These are phyloP conservation scores for Lyophyllum decastes DNA, from an alignment of 768 basidiomycete species.

Conservation along the genomic window DNA sequence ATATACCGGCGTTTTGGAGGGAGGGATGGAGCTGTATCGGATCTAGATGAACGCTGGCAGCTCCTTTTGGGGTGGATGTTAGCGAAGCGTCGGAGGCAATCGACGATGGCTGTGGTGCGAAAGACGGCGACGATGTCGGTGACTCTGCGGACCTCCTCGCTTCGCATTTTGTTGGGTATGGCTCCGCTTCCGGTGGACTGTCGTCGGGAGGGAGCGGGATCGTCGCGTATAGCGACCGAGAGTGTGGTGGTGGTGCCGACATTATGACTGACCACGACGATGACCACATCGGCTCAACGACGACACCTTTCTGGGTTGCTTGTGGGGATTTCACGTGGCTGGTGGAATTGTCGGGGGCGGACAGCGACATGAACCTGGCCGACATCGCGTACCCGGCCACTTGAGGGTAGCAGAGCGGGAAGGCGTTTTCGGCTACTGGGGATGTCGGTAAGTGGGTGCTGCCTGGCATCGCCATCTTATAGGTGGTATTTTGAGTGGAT, in stretches of 20 bases:
- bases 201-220: neutral
- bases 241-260: neutral
- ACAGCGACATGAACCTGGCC: neutral
- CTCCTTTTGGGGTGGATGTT: neutral
- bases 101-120: neutral
- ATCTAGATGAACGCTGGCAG: neutral
- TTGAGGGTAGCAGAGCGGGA: neutral
- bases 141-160: neutral
- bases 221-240: neutral
- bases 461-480: too few species aligned
- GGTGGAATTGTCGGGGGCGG: neutral
- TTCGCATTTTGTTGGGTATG: neutral
- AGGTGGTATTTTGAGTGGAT: too few species aligned
- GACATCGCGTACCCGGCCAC: neutral
- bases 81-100: too few species aligned
- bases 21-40: neutral
- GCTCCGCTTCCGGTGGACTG: neutral
- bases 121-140: neutral
- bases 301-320: neutral
- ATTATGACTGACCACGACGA: neutral
- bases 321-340: neutral
- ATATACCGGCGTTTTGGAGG: neutral
- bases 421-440: neutral
- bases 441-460: neutral
- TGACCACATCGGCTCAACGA: neutral